Evolutionary conservation across 352 stramenopile species (phyloP), one percentile per base, ranked within the genome.

Genomic region (Globisporangium recalcitrans): DNA sequence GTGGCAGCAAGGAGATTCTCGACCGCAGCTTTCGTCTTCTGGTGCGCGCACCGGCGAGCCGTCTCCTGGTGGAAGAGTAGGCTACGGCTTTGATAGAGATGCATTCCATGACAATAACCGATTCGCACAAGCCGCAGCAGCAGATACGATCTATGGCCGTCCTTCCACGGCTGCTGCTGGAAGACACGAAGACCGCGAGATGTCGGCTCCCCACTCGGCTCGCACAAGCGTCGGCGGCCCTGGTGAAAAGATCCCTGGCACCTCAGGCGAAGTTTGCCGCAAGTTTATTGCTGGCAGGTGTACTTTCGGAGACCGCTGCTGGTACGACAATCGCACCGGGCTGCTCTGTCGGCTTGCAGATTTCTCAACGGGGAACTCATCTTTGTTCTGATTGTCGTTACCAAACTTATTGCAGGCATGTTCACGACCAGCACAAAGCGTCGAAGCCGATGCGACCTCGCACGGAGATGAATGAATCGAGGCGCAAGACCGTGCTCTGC

Each of bases 271-370:
- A 68, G 36, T 95, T 8, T 95, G 85, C 57, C 84, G 82, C 60
- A 90, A 92, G 32, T 95, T 88, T 62, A 38, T 88, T 51, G 62
- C 67, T 11, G 82, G 80, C 27, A 71, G 73, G 36, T 95, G 85
- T 72, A 83, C 72, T 3, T 92, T 87, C 77, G 85, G 85, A 29
- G 85, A 91, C 56, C 78, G 75, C 70, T 94, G 85, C 78, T 87
- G 81, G 81, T 93, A 93, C 64, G 83, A 63, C 60, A 40, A 32
- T 59, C 19, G 32, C 21, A 55, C 65, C 49, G 60, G 32, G 47
- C 5, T 21, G 7, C 38, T 14, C 16, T 22, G 14, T 4, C 16
- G 16, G 40, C 36, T 27, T 52, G 60, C 58, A 66, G 55, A 44
- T 66, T 59, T 51, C 27, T 14, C 32, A 55, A 46, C 59, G 32